Conservation (phyloP, 345 rosid genomes). For the Jatropha curcas region DNA sequence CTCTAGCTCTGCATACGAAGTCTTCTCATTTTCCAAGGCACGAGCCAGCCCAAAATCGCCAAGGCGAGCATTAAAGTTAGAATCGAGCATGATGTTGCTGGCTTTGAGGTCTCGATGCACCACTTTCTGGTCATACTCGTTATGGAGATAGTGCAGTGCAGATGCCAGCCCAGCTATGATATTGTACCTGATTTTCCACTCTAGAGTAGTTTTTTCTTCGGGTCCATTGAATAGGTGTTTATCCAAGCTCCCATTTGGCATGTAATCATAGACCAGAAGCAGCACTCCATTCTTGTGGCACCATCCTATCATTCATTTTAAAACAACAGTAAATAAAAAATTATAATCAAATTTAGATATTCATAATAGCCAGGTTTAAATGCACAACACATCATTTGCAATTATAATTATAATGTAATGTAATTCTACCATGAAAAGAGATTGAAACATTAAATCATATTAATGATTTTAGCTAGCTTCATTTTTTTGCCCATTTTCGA, state of each 20-base stretch:
- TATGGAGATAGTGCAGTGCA: constrained; percentile 59
- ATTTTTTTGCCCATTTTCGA: too few relatives aligned
- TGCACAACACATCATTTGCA: background rate
- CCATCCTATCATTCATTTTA: constrained; percentile 40
- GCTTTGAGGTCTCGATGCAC: constrained; percentile 70
- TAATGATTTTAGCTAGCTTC: too few relatives aligned
- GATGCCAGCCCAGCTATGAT: constrained; percentile 52
- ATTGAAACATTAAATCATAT: too few relatives aligned
- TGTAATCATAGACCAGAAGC: constrained; percentile 54
- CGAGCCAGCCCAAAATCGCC: constrained; percentile 64
- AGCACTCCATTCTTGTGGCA: constrained; percentile 53
- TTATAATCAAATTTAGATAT: background rate
- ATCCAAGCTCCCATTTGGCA: constrained; percentile 70
- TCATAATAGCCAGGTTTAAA: background rate
- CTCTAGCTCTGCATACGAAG: constrained; percentile 54
- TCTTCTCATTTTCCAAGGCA: constrained; percentile 51
- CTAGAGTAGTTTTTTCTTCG: constrained; percentile 21
- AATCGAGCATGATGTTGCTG: constrained; percentile 60
- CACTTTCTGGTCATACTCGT: constrained; percentile 59
- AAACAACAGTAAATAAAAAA: background rate
- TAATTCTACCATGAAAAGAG: too few relatives aligned
- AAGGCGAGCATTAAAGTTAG: constrained; percentile 53
- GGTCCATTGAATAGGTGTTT: constrained; percentile 39
- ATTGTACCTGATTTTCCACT: constrained; percentile 46
- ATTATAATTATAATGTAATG: background rate